Percentiles rank a stretch among this genome's conserved stretches.
phyloP scores from a whole-genome alignment of 129 eudicot species.

The Flaveria ramosissima region DNA sequence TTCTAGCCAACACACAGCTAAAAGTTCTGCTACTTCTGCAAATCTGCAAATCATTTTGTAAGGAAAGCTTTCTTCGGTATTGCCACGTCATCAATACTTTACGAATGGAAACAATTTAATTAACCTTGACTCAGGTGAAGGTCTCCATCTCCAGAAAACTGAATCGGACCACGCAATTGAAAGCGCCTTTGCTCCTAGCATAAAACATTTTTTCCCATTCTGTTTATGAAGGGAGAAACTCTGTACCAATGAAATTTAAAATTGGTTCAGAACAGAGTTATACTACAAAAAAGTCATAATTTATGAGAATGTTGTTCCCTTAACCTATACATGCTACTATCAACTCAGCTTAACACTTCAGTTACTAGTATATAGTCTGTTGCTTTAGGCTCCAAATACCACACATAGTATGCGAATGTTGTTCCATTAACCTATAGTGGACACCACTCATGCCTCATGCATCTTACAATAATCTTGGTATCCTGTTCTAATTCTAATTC shows the following conservation, averaged over 20 bases:
- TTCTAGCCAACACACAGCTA: slow-evolving; percentile 50
- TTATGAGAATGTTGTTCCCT: too few species aligned
- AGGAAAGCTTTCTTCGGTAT: not conserved
- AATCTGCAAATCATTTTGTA: slow-evolving; percentile 42
- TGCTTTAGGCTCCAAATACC: not conserved
- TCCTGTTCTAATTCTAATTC: not conserved
- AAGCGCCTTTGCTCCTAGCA: slow-evolving; percentile 47
- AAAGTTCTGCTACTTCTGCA: slow-evolving; percentile 53
- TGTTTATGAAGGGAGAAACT: slow-evolving; percentile 36
- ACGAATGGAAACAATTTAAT: not conserved
- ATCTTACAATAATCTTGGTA: not conserved
- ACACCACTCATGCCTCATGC: not conserved
- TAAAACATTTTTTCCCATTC: slow-evolving; percentile 47
- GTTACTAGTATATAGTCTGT: not conserved
- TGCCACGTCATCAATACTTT: not conserved
- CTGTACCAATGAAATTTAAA: slow-evolving; percentile 32
- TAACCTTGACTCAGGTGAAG: slow-evolving; percentile 48
- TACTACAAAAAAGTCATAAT: not conserved
- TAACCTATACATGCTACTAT: too few species aligned
- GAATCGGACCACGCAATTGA: slow-evolving; percentile 36
- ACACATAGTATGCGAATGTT: too few species aligned
- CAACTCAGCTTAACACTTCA: too few species aligned
- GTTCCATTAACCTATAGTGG: too few species aligned
- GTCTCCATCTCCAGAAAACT: slow-evolving; percentile 39
- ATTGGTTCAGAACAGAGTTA: not conserved